phyloP scores from a whole-genome alignment of 176 grass and related monocot species.

The Triticum monococcum region DNA sequence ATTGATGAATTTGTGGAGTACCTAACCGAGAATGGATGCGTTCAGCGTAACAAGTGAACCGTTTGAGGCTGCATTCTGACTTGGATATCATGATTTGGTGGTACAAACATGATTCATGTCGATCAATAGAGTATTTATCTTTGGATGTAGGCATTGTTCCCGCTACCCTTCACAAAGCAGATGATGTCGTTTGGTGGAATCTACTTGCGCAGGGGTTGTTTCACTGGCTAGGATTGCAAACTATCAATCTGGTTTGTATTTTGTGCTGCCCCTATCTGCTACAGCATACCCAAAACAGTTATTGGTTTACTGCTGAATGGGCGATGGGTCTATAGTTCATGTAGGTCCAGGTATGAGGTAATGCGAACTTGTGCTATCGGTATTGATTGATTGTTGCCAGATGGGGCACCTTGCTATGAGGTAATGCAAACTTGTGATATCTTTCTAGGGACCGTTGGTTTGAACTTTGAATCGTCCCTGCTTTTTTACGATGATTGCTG shows the following conservation, averaged over 20 bases:
- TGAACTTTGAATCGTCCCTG: not conserved
- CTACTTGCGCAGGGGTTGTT: constrained; percentile 9
- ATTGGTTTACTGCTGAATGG: not conserved
- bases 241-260: constrained; percentile 5
- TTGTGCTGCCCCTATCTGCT: not conserved
- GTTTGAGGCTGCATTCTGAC: not conserved
- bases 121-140: constrained; percentile 15
- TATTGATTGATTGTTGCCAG: not conserved
- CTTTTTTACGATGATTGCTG: too few species aligned
- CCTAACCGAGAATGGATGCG: constrained; percentile 73
- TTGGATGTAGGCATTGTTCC: constrained; percentile 21
- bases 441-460: not conserved
- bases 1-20: constrained; percentile 99
- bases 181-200: constrained; percentile 32
- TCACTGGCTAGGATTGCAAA: constrained; percentile 13
- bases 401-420: not conserved
- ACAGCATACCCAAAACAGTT: not conserved
- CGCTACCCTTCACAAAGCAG: constrained; percentile 6
- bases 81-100: constrained; percentile 43
- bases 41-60: constrained; percentile 58
- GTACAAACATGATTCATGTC: constrained; percentile 38
- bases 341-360: not conserved
- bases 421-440: not conserved
- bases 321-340: not conserved
- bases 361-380: not conserved